Percentiles rank a stretch among this genome's conserved stretches.
phyloP scores from a whole-genome alignment of 73 alveolate species.

The Tetrahymena elliotti region DNA sequence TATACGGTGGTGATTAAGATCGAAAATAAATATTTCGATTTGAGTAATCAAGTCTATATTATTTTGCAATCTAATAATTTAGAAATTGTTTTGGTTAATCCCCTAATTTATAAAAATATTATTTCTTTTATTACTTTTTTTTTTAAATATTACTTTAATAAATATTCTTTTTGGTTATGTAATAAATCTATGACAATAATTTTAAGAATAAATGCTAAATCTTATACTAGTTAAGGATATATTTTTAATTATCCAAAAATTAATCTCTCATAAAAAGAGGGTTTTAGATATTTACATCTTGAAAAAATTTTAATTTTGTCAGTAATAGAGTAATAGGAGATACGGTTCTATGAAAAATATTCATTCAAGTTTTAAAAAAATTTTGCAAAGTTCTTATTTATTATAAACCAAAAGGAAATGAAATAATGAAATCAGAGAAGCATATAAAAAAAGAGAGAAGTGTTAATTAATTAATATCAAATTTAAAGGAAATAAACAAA shows the following conservation, averaged over 20 bases:
- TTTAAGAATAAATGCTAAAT: no score
- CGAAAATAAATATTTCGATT: no score
- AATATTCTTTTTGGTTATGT: no score
- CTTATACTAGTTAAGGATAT: no score
- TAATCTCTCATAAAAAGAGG: background rate
- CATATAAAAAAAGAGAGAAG: no score
- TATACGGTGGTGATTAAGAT: no score
- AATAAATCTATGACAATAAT: no score
- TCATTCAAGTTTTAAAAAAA: background rate
- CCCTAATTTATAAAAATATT: no score
- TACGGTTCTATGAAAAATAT: background rate
- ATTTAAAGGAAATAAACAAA: background rate
- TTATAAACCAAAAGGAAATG: background rate
- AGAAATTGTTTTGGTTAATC: background rate
- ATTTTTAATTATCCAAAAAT: no score
- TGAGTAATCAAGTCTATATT: background rate
- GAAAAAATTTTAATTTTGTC: background rate
- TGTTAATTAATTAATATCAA: background rate
- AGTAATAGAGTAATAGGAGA: background rate
- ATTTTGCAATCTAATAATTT: background rate
- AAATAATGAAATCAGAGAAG: background rate
- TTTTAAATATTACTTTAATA: background rate
- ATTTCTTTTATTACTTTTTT: background rate
- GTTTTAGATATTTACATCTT: background rate
- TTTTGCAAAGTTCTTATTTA: background rate